phyloP scores from a whole-genome alignment of 1,284 basidiomycete species.

The Rhodotorula sp. region DNA sequence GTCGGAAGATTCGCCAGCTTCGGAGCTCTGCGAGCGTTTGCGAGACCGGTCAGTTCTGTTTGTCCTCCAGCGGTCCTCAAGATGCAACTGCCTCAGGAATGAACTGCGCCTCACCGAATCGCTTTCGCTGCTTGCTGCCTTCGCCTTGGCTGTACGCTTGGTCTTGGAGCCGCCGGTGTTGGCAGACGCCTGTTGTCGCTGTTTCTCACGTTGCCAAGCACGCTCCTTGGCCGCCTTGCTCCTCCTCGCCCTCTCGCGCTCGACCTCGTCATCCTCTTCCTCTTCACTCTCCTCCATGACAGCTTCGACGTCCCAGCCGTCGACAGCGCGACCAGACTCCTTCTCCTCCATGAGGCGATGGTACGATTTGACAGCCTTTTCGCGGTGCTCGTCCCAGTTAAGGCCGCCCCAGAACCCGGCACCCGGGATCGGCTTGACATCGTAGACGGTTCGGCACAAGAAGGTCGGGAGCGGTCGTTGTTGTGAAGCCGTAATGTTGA shows the following conservation, averaged over 20 bases:
- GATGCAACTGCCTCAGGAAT: too few species aligned
- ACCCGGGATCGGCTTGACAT: slow-evolving; percentile 37
- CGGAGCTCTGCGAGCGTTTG: neutral
- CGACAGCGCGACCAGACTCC: neutral
- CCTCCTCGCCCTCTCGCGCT: neutral
- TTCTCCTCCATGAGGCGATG: slow-evolving; percentile 5
- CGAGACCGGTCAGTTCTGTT: neutral
- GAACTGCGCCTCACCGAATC: slow-evolving; percentile 7
- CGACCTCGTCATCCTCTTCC: slow-evolving; percentile 9
- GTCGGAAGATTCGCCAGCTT: slow-evolving; percentile 10
- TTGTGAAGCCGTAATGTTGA: neutral
- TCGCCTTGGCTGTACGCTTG: slow-evolving; percentile 1
- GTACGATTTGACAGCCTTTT: slow-evolving; percentile 15
- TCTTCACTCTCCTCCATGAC: slow-evolving; percentile 19
- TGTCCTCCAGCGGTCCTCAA: neutral
- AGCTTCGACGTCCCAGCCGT: slow-evolving; percentile 40
- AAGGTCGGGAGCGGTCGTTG: slow-evolving; percentile 20
- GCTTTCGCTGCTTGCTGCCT: slow-evolving; percentile 3
- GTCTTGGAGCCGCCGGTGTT: neutral
- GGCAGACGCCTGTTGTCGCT: neutral
- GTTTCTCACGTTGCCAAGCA: neutral
- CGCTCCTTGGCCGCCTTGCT: slow-evolving; percentile 3
- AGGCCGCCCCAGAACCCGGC: slow-evolving; percentile 42
- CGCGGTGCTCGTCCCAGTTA: slow-evolving; percentile 22
- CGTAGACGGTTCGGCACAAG: slow-evolving; percentile 39